Evolutionary conservation across 1,139 yeast genomes (phyloP), one percentile per base, ranked within the genome.

Genomic region (Hyphopichia fennica): DNA sequence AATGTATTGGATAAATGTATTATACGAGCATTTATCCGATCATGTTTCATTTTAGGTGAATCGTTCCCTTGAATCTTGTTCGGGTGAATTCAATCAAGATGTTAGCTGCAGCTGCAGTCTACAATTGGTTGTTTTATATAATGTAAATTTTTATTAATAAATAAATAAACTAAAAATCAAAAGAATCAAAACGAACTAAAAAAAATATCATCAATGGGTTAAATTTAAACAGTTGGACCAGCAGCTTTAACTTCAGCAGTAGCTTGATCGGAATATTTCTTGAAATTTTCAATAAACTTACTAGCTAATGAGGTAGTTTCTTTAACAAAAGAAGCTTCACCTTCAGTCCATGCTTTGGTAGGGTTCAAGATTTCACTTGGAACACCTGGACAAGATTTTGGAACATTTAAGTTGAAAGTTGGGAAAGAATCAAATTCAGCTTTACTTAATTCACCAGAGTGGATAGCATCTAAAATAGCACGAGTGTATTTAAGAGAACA

Each of bases 401-500:
- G 99, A 53, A 93, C 82, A 60, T 80, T 80, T 71, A 93, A 80
- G 72, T 89, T 89, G 75, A 93, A 93, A 43, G 85, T 82, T 54
- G 91, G 95, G 75, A 87, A 84, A 41, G 75, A 75, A 73, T 91
- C 98, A 68, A 76, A 91, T 61, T 86, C 87, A 50, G 76, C 93
- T 59, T 87, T 73, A 53, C 81, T 81, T 58, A 93, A 80, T 58
- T 86, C 84, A 51, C 98, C 99, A 51, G 90, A 81, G 75, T 93
- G 98, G 60, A 93, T 91, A 41, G 97, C 84, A 66, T 93, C 96
- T 63, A 93, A 79, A 52, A 93, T 91, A 48, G 96, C 96, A 76
- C 99, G 87, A 49, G 99, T 93, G 82, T 90, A 91, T 72, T 93
- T 93, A 70, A 93, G 82, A 45, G 98, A 95, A 75, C 98, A 93